Conservation (phyloP, 768 basidiomycete genomes). For the Suillus tomentosus region DNA sequence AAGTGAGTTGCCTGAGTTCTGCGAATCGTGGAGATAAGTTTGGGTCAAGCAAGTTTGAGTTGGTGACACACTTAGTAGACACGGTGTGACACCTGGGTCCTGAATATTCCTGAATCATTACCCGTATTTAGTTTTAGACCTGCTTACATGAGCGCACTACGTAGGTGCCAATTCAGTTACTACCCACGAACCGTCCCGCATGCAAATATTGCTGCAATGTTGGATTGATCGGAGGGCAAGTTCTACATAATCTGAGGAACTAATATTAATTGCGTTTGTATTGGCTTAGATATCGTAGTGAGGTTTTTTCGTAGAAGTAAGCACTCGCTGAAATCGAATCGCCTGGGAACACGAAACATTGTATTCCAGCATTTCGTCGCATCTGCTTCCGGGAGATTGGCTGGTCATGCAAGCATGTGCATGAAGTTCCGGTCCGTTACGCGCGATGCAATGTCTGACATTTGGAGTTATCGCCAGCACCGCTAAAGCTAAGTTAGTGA, state of each 20-base stretch:
- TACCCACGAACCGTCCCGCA: too few species aligned
- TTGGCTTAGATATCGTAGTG: background rate
- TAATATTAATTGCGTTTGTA: too few species aligned
- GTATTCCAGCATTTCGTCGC: background rate
- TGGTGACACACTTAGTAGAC: too few species aligned
- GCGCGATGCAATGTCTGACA: background rate
- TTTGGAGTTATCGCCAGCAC: background rate
- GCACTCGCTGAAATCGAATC: background rate
- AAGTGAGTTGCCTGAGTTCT: background rate
- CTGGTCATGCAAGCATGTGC: background rate
- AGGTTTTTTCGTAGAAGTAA: background rate
- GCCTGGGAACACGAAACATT: background rate
- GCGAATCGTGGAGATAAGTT: too few species aligned
- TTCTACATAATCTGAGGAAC: too few species aligned
- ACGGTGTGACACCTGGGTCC: too few species aligned
- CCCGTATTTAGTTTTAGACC: too few species aligned
- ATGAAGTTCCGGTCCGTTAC: background rate
- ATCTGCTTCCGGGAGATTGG: background rate
- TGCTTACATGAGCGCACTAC: too few species aligned
- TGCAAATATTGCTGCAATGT: background rate
- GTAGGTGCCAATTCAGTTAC: too few species aligned
- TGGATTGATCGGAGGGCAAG: background rate
- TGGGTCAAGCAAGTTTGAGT: too few species aligned
- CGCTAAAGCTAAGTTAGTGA: background rate
- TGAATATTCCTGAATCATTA: too few species aligned